Evolutionary conservation across 2,329 filamentous ascomycete genomes (phyloP).

Genomic region (Fusarium floridanum): DNA sequence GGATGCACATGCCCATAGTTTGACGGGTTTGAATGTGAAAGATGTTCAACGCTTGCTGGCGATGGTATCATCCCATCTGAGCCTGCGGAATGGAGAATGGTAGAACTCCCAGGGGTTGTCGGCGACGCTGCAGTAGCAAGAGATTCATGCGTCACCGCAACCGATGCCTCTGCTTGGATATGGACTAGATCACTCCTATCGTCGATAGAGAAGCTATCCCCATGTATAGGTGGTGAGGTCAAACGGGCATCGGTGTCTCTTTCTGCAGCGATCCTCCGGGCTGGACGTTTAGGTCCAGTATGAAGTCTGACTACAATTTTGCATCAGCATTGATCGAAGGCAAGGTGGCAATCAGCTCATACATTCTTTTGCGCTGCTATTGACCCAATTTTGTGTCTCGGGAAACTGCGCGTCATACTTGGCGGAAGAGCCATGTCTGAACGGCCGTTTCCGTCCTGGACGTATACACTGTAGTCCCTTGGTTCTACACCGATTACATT

Average conservation of each 20-base stretch:
- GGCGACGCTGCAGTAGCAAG: background rate
- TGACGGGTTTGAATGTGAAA: background rate
- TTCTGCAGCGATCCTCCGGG: constrained; percentile 18
- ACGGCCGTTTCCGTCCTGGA: constrained; percentile 11
- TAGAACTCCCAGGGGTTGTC: background rate
- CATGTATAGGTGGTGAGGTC: background rate
- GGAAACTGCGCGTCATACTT: constrained; percentile 42
- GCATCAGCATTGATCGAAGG: rapidly evolving
- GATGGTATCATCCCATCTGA: constrained; percentile 1
- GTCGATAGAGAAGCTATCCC: rapidly evolving
- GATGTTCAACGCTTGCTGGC: background rate
- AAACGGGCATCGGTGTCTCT: rapidly evolving
- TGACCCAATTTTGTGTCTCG: constrained; percentile 37
- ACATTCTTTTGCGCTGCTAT: constrained; percentile 40
- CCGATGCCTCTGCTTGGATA: background rate
- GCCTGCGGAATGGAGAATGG: background rate
- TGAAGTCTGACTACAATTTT: constrained; percentile 34
- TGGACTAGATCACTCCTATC: background rate
- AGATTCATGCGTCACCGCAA: background rate
- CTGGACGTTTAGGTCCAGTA: constrained; percentile 15
- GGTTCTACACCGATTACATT: constrained; percentile 20
- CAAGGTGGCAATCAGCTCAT: rapidly evolving
- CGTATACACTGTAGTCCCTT: constrained; percentile 35
- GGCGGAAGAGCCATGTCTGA: constrained; percentile 38
- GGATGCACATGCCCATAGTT: background rate